Evolutionary conservation across 2,329 filamentous ascomycete genomes (phyloP).

Genomic region (Penicillium sp.): DNA sequence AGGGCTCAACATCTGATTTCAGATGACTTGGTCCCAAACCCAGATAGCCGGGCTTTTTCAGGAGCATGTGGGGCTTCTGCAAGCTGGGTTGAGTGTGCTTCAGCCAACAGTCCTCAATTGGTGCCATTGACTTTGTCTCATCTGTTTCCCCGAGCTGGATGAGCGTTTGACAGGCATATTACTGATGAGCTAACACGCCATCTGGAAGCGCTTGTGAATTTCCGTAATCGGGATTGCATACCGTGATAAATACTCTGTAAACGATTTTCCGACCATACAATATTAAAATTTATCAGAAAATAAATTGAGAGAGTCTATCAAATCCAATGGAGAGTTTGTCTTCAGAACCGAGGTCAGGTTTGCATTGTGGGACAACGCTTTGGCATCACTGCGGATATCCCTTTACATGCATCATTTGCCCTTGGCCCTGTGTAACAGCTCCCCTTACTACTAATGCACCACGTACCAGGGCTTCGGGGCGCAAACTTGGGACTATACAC

Average conservation of each 20-base stretch:
- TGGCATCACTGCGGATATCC: conserved; percentile 2
- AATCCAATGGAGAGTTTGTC: neutral
- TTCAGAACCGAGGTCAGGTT: neutral
- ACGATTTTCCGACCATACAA: no score
- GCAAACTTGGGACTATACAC: conserved; percentile 2
- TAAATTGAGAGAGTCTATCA: no score
- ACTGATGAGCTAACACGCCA: no score
- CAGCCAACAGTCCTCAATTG: no score
- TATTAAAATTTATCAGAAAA: no score
- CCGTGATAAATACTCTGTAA: no score
- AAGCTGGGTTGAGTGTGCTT: no score
- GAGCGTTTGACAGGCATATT: no score
- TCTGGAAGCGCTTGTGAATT: no score
- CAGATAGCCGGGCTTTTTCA: neutral
- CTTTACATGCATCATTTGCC: neutral
- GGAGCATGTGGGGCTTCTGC: neutral
- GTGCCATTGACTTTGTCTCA: neutral
- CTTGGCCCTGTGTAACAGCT: conserved; percentile 2
- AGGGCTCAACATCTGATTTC: neutral
- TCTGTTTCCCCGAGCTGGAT: neutral
- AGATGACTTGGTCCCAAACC: neutral
- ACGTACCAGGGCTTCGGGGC: conserved; percentile 3
- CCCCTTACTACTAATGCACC: conserved; percentile 2
- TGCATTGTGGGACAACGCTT: conserved; percentile 2
- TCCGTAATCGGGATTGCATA: no score